These are phyloP conservation scores for Coniella lustricola DNA, from an alignment of 2,329 filamentous ascomycete species.

Conservation along the genomic window DNA sequence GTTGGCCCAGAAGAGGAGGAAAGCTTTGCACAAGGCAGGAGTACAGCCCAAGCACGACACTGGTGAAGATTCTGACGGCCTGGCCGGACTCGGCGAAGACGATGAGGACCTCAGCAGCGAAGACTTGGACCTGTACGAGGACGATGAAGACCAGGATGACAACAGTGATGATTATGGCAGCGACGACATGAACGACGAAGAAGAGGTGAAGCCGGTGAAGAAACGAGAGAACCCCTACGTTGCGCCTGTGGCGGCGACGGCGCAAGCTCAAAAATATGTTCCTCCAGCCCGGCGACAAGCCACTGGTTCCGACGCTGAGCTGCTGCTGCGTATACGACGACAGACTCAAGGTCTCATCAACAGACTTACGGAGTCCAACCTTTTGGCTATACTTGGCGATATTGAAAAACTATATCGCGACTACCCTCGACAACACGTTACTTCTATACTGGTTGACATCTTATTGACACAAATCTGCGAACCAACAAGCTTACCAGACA, in stretches of 20 bases:
- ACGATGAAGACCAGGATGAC: constrained; percentile 26
- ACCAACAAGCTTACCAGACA: constrained; percentile 71
- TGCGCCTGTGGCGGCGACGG: constrained; percentile 51
- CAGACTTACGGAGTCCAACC: constrained; percentile 82
- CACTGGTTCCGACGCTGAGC: constrained; percentile 57
- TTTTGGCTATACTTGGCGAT: constrained; percentile 75
- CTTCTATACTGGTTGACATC: constrained; percentile 68
- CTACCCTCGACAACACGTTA: constrained; percentile 83
- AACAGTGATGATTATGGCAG: constrained; percentile 32
- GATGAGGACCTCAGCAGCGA: constrained; percentile 15
- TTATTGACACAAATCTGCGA: constrained; percentile 76
- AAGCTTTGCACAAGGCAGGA: constrained; percentile 27
- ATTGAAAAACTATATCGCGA: constrained; percentile 78
- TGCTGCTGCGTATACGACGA: constrained; percentile 61
- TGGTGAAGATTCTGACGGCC: constrained; percentile 21
- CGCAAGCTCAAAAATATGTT: constrained; percentile 64
- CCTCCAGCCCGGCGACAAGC: constrained; percentile 73
- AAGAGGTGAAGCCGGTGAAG: constrained; percentile 24
- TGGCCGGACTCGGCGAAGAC: constrained; percentile 23
- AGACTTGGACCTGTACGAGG: constrained; percentile 23
- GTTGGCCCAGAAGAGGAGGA: constrained; percentile 51
- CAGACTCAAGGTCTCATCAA: constrained; percentile 88
- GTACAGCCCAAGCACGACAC: constrained; percentile 22
- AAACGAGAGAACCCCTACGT: constrained; percentile 77
- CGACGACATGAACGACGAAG: constrained; percentile 27